A percentile compares a stretch with the other conserved stretches of the same genome.
Conservation (phyloP, 257 asterid species). For the Catharanthus roseus region DNA sequence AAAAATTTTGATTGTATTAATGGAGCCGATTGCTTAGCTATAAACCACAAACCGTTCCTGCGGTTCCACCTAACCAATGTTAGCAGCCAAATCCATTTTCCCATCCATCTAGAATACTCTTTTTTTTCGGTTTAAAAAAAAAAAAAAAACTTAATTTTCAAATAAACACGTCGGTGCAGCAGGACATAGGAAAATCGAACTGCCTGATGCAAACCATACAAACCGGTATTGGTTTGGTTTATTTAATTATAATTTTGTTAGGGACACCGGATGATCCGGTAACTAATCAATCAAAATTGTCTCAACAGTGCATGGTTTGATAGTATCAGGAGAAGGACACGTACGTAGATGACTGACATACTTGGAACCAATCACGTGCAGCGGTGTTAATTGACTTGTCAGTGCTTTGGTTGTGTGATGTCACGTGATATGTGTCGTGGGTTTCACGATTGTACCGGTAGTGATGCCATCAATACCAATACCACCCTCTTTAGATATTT, state of each 20-base stretch:
- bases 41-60: too few relatives aligned
- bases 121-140: too few relatives aligned
- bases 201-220: constrained; percentile 1
- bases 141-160: too few relatives aligned
- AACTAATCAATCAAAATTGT: not conserved
- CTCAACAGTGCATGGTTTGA: not conserved
- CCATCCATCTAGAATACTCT: too few relatives aligned
- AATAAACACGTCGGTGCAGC: too few relatives aligned
- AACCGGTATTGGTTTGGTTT: not conserved
- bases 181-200: too few relatives aligned
- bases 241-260: too few relatives aligned
- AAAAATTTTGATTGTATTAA: too few relatives aligned
- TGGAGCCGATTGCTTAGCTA: too few relatives aligned
- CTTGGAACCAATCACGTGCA: constrained; percentile 20
- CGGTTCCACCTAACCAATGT: not conserved
- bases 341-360: constrained; percentile 6
- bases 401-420: constrained; percentile 11
- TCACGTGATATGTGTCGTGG: constrained; percentile 26
- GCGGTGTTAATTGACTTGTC: constrained; percentile 14
- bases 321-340: not conserved
- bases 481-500: constrained; percentile 14
- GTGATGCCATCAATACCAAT: constrained; percentile 13
- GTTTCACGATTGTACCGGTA: constrained; percentile 11
- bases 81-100: not conserved
- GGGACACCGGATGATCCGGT: constrained; percentile 16